Base-by-base conservation (phyloP, 768 basidiomycete species). In the Nevesoporus exiguus region DNA sequence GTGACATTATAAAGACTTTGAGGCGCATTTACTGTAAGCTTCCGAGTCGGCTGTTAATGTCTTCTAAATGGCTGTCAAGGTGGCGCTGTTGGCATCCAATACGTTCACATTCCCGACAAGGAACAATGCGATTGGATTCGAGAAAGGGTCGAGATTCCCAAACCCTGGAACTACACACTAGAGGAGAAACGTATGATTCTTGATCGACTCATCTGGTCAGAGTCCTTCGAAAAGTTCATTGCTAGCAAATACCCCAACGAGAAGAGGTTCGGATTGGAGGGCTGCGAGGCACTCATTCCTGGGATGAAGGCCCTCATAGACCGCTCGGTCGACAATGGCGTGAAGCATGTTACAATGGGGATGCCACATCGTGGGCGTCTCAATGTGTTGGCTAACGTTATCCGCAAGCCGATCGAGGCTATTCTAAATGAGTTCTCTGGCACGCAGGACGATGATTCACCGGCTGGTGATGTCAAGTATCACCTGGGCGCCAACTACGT, bases 251-350 rank as follows among this genome's bases (percentile, higher is more conserved):
- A 92, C 75, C 97, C 97, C 62, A 99, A 98, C 75, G 97, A 99
- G 79, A 99, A 99, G 75, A 89, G 97, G 44, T 99, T 99, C 73
- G 97, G 97, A 72, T 82, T 99, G 40, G 97, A 99, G 73, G 97
- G 97, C 51, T 97, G 94, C 73, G 97, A 99, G 74, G 83, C 93
- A 27, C 86, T 99, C 61, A 89, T 98, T 63, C 97, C 97, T 27
- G 97, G 97, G 49, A 99, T 99, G 97, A 99, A 99, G 76, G 97
- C 96, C 1, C 85, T 99, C 67, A 97, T 99, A 58, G 97, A 99
- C 71, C 88, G 94, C 58, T 97, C 95, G 19, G 97, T 99, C 61
- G 97, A 99, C 62, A 80, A 89, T 59, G 97, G 97, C 47, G 87
- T 97, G 63, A 96, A 96, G 74, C 84, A 93, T 66, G 87, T 98